These are phyloP conservation scores for Nicotiana sylvestris DNA, from an alignment of 257 asterid genomes.

Conservation along the genomic window DNA sequence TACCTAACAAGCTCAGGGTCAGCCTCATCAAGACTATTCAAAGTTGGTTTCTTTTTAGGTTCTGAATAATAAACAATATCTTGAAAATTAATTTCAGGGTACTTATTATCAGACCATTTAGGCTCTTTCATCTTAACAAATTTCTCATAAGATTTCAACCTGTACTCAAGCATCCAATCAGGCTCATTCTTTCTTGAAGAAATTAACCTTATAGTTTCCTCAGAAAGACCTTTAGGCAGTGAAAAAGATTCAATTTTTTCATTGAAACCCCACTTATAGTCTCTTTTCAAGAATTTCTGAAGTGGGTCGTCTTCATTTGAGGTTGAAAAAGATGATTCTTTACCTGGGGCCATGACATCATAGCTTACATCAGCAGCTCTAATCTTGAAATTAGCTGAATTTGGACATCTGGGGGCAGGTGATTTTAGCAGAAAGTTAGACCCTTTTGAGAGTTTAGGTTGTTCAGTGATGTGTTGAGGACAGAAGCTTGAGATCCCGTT, in stretches of 20 bases:
- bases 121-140: conserved; percentile 76
- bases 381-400: conserved; percentile 42
- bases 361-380: conserved; percentile 69
- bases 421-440: conserved; percentile 17
- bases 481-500: conserved; percentile 54
- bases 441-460: conserved; percentile 24
- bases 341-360: conserved; percentile 58
- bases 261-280: conserved; percentile 83
- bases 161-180: conserved; percentile 85
- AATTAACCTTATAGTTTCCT: conserved; percentile 76
- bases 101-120: conserved; percentile 80
- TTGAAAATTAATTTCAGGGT: conserved; percentile 75
- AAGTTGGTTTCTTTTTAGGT: conserved; percentile 83
- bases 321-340: conserved; percentile 24
- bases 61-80: conserved; percentile 74
- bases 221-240: conserved; percentile 78
- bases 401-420: conserved; percentile 33
- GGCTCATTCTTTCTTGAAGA: conserved; percentile 68
- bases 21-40: conserved; percentile 86
- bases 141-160: conserved; percentile 68
- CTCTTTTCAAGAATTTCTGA: conserved; percentile 69
- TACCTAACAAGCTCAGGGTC: conserved; percentile 77
- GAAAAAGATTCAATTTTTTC: conserved; percentile 84
- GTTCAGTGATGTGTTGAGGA: conserved; percentile 46
- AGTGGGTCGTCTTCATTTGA: conserved; percentile 57